Percentiles rank a stretch among this genome's conserved stretches.
Conservation (phyloP, 2,329 filamentous ascomycete genomes). For the Aspergillus sp. region DNA sequence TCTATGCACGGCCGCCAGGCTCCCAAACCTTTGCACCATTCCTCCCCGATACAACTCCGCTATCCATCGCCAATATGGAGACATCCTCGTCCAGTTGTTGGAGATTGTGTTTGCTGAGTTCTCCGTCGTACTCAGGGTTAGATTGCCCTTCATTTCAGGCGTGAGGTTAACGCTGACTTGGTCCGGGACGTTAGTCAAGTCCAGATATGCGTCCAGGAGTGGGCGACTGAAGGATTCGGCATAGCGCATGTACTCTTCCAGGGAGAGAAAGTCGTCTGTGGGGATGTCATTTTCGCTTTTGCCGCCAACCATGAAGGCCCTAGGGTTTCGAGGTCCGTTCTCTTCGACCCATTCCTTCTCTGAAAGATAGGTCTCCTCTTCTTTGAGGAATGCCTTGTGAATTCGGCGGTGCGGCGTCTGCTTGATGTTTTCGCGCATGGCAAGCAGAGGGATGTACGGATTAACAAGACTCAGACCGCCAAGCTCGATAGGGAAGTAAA, state of each 20-base stretch:
- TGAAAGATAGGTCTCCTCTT: conserved; percentile 57
- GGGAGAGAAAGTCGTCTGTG: conserved; percentile 31
- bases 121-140: conserved; percentile 15
- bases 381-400: conserved; percentile 36
- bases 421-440: conserved; percentile 47
- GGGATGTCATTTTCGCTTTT: conserved; percentile 11
- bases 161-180: conserved; percentile 32
- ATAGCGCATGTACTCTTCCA: conserved; percentile 41
- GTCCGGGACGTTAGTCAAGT: conserved; percentile 32
- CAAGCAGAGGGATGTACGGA: conserved; percentile 50
- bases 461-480: conserved; percentile 53
- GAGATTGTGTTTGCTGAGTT: conserved; percentile 20
- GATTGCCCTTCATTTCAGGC: conserved; percentile 25
- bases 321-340: conserved; percentile 15
- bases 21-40: conserved; percentile 42
- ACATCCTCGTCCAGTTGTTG: conserved; percentile 34
- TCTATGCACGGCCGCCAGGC: conserved; percentile 40
- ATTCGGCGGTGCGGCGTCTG: conserved; percentile 35
- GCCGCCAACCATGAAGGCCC: not conserved
- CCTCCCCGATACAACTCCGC: conserved; percentile 42
- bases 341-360: conserved; percentile 34
- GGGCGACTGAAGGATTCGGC: conserved; percentile 33
- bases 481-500: conserved; percentile 54
- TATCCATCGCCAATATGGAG: conserved; percentile 45
- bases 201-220: conserved; percentile 32